These are phyloP conservation scores for Oryza brachyantha DNA, from an alignment of 176 grass and related monocot species.

Conservation along the genomic window DNA sequence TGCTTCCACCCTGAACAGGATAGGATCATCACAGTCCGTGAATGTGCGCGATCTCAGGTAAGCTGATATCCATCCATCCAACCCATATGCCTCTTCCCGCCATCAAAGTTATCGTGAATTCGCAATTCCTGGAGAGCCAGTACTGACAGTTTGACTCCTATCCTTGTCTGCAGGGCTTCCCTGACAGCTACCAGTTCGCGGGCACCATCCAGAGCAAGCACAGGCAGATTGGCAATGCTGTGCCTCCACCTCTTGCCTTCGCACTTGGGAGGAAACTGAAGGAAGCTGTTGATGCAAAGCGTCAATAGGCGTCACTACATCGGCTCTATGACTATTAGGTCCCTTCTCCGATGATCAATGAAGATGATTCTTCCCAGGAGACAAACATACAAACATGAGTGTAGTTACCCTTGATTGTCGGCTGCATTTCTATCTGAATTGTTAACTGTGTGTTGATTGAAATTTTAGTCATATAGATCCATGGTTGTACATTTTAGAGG, in stretches of 20 bases:
- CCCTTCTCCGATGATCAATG: background rate
- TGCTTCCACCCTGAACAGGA: constrained; percentile 97
- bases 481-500: constrained; percentile 33
- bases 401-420: constrained; percentile 2
- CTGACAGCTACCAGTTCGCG: constrained; percentile 74
- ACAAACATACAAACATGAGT: background rate
- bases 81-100: background rate
- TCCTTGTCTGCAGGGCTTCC: constrained; percentile 68
- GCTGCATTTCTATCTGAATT: background rate
- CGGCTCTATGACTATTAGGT: background rate
- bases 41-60: constrained; percentile 91
- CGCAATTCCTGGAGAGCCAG: background rate
- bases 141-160: background rate
- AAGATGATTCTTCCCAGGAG: background rate
- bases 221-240: constrained; percentile 93
- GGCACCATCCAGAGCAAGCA: constrained; percentile 94
- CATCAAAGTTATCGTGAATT: background rate
- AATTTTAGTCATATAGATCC: background rate
- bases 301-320: background rate
- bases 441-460: background rate
- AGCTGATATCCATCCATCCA: background rate
- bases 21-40: constrained; percentile 79
- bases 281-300: constrained; percentile 52
- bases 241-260: constrained; percentile 87
- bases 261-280: constrained; percentile 87